A percentile compares a stretch with the other conserved stretches of the same genome.
phyloP scores from a whole-genome alignment of 2,329 filamentous ascomycete genomes.

The Sphaerulina populicola region DNA sequence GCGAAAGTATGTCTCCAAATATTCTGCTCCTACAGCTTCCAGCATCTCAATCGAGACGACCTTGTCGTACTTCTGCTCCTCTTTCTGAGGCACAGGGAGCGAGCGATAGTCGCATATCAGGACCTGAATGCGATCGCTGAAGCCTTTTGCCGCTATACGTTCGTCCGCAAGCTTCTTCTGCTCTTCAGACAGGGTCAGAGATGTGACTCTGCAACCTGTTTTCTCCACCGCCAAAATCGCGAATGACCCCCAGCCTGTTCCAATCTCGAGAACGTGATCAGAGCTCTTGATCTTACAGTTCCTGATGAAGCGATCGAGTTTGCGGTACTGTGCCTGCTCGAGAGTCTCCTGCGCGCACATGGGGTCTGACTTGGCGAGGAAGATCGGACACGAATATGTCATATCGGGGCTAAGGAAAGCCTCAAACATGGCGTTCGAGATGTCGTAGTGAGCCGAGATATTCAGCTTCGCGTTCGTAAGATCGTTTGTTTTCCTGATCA shows the following conservation, averaged over 20 bases:
- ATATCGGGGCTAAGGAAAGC: slow-evolving; percentile 67
- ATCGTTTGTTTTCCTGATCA: slow-evolving; percentile 43
- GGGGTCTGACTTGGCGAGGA: slow-evolving; percentile 43
- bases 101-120: slow-evolving; percentile 61
- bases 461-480: slow-evolving; percentile 53
- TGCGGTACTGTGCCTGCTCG: slow-evolving; percentile 59
- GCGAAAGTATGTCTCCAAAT: slow-evolving; percentile 58
- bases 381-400: slow-evolving; percentile 67
- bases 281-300: slow-evolving; percentile 54
- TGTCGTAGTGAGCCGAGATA: slow-evolving; percentile 65
- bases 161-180: slow-evolving; percentile 61
- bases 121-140: slow-evolving; percentile 55
- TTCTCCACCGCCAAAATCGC: slow-evolving; percentile 59
- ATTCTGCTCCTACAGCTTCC: slow-evolving; percentile 63
- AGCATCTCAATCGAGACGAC: slow-evolving; percentile 71
- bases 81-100: slow-evolving; percentile 42
- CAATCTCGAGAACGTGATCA: slow-evolving; percentile 67
- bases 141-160: slow-evolving; percentile 54
- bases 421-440: slow-evolving; percentile 67
- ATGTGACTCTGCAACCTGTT: slow-evolving; percentile 62
- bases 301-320: slow-evolving; percentile 57
- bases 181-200: slow-evolving; percentile 58
- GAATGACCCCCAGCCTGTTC: slow-evolving; percentile 67
- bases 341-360: slow-evolving; percentile 48
- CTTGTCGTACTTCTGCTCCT: slow-evolving; percentile 52